These are phyloP conservation scores for Gossypium longicalyx DNA, from an alignment of 345 rosid genomes.

Conservation along the genomic window DNA sequence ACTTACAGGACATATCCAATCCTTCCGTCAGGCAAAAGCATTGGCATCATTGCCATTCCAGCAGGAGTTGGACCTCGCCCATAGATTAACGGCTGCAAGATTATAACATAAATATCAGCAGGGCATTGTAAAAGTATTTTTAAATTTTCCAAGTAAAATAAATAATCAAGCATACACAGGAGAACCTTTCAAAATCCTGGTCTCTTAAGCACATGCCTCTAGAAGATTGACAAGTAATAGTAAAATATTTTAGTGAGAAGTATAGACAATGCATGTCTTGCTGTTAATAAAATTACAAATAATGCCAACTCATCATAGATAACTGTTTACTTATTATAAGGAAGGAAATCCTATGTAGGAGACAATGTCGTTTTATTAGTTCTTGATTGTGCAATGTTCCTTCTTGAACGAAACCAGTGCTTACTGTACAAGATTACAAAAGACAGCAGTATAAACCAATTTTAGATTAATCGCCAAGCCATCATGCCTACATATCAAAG, in stretches of 20 bases:
- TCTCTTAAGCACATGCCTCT: not conserved
- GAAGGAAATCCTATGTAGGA: not conserved
- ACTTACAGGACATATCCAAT: constrained; percentile 94
- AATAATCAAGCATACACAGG: not conserved
- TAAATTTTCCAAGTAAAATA: not conserved
- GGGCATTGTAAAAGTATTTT: not conserved
- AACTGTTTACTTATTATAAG: not conserved
- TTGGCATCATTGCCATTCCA: constrained; percentile 97
- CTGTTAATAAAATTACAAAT: not conserved
- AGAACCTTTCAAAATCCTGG: not conserved
- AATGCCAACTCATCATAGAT: not conserved
- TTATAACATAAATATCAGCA: constrained; percentile 12
- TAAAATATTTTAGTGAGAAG: not conserved
- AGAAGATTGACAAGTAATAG: not conserved
- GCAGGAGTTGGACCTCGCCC: constrained; percentile 73
- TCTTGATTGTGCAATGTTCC: not conserved
- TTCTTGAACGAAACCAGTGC: not conserved
- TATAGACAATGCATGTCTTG: not conserved
- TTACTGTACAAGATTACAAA: not conserved
- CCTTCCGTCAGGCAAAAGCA: constrained; percentile 95
- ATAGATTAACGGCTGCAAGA: constrained; percentile 75
- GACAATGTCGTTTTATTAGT: not conserved
- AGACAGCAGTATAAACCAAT: not conserved
- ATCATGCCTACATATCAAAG: not conserved
- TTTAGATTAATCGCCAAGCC: not conserved